Evolutionary conservation across 2,329 filamentous ascomycete species (phyloP), one percentile per base, ranked within the genome.

Genomic region (Ophiostoma fasciatum): DNA sequence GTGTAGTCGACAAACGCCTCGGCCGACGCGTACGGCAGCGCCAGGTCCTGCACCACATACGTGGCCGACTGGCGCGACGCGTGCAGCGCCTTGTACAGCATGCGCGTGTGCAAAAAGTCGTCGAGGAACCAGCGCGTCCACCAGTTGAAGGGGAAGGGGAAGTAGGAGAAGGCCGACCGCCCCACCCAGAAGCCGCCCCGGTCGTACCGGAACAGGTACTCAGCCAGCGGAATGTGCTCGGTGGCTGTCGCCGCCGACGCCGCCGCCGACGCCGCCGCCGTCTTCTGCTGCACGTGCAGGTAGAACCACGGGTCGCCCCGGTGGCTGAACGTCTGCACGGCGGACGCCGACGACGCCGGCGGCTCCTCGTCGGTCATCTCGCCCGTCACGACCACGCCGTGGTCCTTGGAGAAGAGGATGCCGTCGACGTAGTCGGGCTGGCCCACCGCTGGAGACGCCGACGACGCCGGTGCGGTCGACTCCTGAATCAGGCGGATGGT

Each of bases 231-330:
- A 2, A 81, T 64, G 38, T 72, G 71, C 34, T 81, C 74, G 36
- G 51, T 53, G 15, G 31, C 30, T 12, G 30, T 11, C 9, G 30
- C n/a, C n/a, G 7, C 9, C 19, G 19, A 13, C 12, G 26, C 5
- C 11, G 20, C 7, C n/a, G 17, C 7, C 1, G 17, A 3, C 18
- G 29, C 18, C 7, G 13, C 25, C 28, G 45, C 46, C 47, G 12
- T 67, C 41, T 51, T 51, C 27, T 68, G 59, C 47, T 68, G 58
- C 14, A 71, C 79, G 50, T 84, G 79, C 40, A 85, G 61, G 51
- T 83, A 85, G 54, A 75, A 83, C 81, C 81, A 85, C 2, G 78
- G 76, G 49, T 87, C 79, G 46, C 62, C 61, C 5, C 74, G 62
- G 21, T 65, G 58, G 48, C 61, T 68, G 31, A 74, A 69, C 7